Base-by-base conservation (phyloP, 2,329 filamentous ascomycete genomes). In the Fusarium tjaetaba region DNA sequence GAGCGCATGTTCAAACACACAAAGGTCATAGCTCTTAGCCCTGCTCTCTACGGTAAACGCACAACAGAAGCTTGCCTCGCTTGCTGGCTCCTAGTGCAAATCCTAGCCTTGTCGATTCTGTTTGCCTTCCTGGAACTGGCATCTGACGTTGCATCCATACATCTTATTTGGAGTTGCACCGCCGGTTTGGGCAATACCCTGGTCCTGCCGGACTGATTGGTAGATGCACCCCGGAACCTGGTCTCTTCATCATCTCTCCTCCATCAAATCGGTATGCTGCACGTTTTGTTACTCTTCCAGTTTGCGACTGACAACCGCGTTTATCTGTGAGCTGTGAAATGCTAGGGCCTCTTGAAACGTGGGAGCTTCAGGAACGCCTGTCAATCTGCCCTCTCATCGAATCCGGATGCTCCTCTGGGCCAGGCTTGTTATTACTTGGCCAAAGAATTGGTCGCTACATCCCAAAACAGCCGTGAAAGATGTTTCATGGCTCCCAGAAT, bases 221-320 rank as follows among this genome's bases (percentile, higher is more conserved):
- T 52, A 74, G 76, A 75, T 72, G 71, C 60, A 76, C 74, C 70
- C 76, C 65, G 57, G 76, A 66, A 70, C 68, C 48, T 65, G 46
- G 63, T 59, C 65, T 71, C 65, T 71, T 75, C 76, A 70, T 76
- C 69, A 75, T 75, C 64, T 78, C 68, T 70, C n/a, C 46, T 70
- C 65, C 62, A 65, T 75, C 76, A 78, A 78, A 78, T 78, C 75
- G 76, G 67, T 74, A 67, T 59, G 59, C 63, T 66, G 76, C 76
- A 77, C 76, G 76, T 78, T 78, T 76, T 71, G 61, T 59, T 61
- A 28, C 63, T 57, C 56, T 65, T 66, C 63, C 36, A 68, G 67
- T 59, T 68, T 66, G 75, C 65, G 60, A 73, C 70, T 68, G 56
- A 58, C 59, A 72, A 48, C 69, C 73, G 68, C 68, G 69, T 71